Percentiles rank a stretch among this genome's conserved stretches.
Evolutionary conservation across 768 basidiomycete genomes (phyloP).

Genomic region (Paxillus involutus): DNA sequence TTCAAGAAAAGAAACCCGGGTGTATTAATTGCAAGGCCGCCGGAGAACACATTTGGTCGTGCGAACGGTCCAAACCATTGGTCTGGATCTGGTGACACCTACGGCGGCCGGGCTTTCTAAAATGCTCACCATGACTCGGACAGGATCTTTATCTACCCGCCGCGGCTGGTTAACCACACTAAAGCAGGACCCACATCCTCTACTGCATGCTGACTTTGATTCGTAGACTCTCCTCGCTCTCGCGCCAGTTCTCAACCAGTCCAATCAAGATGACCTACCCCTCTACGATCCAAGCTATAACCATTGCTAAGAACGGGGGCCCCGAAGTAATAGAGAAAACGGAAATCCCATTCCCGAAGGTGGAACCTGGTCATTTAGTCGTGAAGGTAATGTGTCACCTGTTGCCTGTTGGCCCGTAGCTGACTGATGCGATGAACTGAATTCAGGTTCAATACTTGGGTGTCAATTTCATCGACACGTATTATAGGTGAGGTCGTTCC

Average conservation of each 20-base stretch:
- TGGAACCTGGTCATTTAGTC: constrained; percentile 58
- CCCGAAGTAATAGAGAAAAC: constrained; percentile 74
- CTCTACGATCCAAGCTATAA: constrained; percentile 65
- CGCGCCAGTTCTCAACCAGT: constrained; percentile 32
- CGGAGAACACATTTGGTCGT: too few relatives aligned
- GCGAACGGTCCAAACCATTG: too few relatives aligned
- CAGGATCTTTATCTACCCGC: neutral
- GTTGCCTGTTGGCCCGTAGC: neutral
- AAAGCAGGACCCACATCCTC: too few relatives aligned
- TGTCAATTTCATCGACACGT: constrained; percentile 88
- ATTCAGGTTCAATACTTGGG: constrained; percentile 69
- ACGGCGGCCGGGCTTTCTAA: too few relatives aligned
- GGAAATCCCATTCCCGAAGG: constrained; percentile 64
- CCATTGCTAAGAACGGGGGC: constrained; percentile 72
- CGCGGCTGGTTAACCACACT: too few relatives aligned
- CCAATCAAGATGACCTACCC: constrained; percentile 52
- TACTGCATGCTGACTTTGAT: constrained; percentile 7
- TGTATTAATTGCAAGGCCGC: too few relatives aligned
- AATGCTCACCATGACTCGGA: neutral
- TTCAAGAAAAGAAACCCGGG: too few relatives aligned
- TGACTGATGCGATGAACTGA: neutral
- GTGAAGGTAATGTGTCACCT: constrained; percentile 28
- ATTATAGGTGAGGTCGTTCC: constrained; percentile 56
- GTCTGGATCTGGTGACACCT: too few relatives aligned
- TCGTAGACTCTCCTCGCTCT: constrained; percentile 21